These are phyloP conservation scores for Myxozyma kluyveri DNA, from an alignment of 805 yeast genomes.

Conservation along the genomic window DNA sequence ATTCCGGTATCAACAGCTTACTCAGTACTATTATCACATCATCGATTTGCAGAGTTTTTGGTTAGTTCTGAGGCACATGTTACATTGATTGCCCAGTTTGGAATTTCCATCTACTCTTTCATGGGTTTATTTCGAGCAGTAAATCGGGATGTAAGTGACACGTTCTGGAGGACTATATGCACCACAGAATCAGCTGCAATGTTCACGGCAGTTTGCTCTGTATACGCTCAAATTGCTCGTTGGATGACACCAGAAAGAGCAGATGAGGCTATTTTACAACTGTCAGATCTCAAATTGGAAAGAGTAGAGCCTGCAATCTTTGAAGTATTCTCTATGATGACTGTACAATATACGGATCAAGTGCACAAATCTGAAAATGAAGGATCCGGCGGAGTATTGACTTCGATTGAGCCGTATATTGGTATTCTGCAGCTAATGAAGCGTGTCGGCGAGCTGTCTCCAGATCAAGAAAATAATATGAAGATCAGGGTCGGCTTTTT, in stretches of 20 bases:
- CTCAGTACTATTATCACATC: conserved; percentile 2
- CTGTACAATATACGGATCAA: conserved; percentile 1
- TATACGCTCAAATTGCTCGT: conserved; percentile 5
- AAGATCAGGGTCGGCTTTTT: neutral
- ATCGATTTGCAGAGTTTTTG: conserved; percentile 14
- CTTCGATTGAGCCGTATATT: conserved; percentile 11
- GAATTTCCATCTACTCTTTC: conserved; percentile 13
- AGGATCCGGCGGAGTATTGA: neutral
- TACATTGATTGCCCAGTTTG: conserved; percentile 18
- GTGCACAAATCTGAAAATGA: conserved; percentile 1
- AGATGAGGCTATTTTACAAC: conserved; percentile 15
- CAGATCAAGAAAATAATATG: conserved; percentile 7
- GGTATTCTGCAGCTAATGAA: conserved; percentile 14
- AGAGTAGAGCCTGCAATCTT: conserved; percentile 12
- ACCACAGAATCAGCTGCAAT: conserved; percentile 5
- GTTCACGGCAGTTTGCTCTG: conserved; percentile 6
- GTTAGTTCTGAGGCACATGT: conserved; percentile 20
- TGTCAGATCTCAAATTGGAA: conserved; percentile 5
- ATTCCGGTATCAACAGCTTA: neutral
- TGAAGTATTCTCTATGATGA: conserved; percentile 13
- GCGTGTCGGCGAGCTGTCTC: conserved; percentile 11
- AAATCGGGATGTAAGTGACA: conserved; percentile 5
- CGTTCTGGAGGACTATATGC: conserved; percentile 15
- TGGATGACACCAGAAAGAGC: conserved; percentile 14
- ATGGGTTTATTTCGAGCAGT: conserved; percentile 10